Conservation (phyloP, 2,329 filamentous ascomycete species). For the Moelleriella libera region DNA sequence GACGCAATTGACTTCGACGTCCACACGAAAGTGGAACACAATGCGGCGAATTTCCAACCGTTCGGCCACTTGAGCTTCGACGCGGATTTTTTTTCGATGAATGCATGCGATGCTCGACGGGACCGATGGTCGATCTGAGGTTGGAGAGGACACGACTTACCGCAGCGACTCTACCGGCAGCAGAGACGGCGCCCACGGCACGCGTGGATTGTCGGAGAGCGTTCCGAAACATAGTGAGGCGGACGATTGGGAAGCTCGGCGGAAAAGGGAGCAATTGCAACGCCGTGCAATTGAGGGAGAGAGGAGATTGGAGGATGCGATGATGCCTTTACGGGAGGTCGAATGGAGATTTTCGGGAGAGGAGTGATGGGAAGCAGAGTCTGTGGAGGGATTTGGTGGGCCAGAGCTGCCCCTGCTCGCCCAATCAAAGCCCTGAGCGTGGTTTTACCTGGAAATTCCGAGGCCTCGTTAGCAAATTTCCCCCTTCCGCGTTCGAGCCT, state of each 20-base stretch:
- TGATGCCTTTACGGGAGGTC: slow-evolving; percentile 31
- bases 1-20: slow-evolving; percentile 8
- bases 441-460: slow-evolving; percentile 25
- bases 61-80: slow-evolving; percentile 21
- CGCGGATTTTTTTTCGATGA: slow-evolving; percentile 14
- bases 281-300: slow-evolving; percentile 44
- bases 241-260: slow-evolving; percentile 35
- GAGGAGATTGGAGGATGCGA: slow-evolving; percentile 40
- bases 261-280: slow-evolving; percentile 48
- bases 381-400: slow-evolving; percentile 26
- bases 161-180: slow-evolving; percentile 77
- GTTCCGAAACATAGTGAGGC: slow-evolving; percentile 82
- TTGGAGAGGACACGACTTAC: slow-evolving; percentile 54
- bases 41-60: slow-evolving; percentile 3
- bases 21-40: neutral
- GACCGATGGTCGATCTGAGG: slow-evolving; percentile 26
- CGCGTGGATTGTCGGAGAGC: slow-evolving; percentile 94
- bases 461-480: slow-evolving; percentile 22
- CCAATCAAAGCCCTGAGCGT: slow-evolving; percentile 21
- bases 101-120: slow-evolving; percentile 25
- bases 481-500: slow-evolving; percentile 9
- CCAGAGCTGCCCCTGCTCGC: slow-evolving; percentile 13
- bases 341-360: slow-evolving; percentile 31
- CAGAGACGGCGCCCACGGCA: slow-evolving; percentile 87
- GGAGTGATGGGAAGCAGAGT: slow-evolving; percentile 25